A percentile compares a stretch with the other conserved stretches of the same genome.
These are phyloP conservation scores for Penicillium sp. DNA, from an alignment of 2,329 filamentous ascomycete genomes.

Conservation along the genomic window DNA sequence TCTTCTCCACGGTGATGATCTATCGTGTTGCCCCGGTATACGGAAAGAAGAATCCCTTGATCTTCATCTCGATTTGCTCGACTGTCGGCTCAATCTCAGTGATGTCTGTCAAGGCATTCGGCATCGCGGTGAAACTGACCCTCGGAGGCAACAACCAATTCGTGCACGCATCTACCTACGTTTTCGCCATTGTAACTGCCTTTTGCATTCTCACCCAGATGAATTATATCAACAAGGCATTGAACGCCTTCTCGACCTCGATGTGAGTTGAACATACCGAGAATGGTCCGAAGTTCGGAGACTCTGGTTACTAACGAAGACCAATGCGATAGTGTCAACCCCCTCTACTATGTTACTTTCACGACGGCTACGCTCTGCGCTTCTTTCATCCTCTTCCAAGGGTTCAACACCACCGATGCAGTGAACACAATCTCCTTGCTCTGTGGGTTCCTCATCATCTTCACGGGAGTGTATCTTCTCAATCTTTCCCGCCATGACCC, in stretches of 20 bases:
- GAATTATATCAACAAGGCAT: slow-evolving; percentile 99
- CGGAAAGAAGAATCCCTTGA: slow-evolving; percentile 91
- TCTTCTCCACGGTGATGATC: slow-evolving; percentile 92
- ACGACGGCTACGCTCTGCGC: slow-evolving; percentile 92
- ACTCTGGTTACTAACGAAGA: slow-evolving; percentile 5
- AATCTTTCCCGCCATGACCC: slow-evolving; percentile 94
- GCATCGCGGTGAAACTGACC: slow-evolving; percentile 94
- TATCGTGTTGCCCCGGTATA: slow-evolving; percentile 88
- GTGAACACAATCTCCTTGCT: slow-evolving; percentile 92
- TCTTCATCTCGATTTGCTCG: slow-evolving; percentile 97
- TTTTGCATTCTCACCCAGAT: slow-evolving; percentile 98
- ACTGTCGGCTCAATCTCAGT: slow-evolving; percentile 96
- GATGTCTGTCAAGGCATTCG: slow-evolving; percentile 99
- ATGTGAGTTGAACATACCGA: slow-evolving; percentile 67
- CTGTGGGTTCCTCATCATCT: slow-evolving; percentile 91
- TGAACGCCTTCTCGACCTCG: slow-evolving; percentile 94
- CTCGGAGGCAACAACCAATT: slow-evolving; percentile 95
- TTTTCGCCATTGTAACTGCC: slow-evolving; percentile 88
- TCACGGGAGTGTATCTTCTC: slow-evolving; percentile 90
- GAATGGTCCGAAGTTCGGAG: neutral
- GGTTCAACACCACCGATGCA: slow-evolving; percentile 91
- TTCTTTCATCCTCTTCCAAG: slow-evolving; percentile 92
- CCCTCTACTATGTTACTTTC: slow-evolving; percentile 96
- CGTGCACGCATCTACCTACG: slow-evolving; percentile 90
- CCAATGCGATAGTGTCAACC: slow-evolving; percentile 70